Evolutionary conservation across 2,329 filamentous ascomycete species (phyloP).

Genomic region (Xylariaceae sp.): DNA sequence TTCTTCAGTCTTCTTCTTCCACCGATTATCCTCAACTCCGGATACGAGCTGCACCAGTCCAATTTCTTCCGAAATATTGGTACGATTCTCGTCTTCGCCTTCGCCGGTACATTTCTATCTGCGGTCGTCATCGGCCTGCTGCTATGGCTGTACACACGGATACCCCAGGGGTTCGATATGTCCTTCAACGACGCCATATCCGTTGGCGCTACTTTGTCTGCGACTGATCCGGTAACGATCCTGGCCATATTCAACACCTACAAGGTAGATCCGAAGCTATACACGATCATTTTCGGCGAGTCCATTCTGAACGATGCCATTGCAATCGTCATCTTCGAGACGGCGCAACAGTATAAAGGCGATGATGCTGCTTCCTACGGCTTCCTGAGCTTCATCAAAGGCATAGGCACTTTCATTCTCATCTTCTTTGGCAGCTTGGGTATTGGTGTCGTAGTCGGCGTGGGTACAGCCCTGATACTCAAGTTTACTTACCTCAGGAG

Average conservation of each 20-base stretch:
- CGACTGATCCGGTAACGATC: conserved; percentile 95
- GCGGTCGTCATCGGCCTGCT: conserved; percentile 89
- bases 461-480: conserved; percentile 77
- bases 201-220: conserved; percentile 90
- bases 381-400: conserved; percentile 79
- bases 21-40: conserved; percentile 93
- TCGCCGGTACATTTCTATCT: conserved; percentile 94
- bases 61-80: conserved; percentile 99
- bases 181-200: conserved; percentile 94
- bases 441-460: conserved; percentile 82
- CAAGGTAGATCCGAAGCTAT: conserved; percentile 97
- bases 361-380: conserved; percentile 67
- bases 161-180: conserved; percentile 79
- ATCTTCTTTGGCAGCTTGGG: conserved; percentile 93
- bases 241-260: conserved; percentile 98
- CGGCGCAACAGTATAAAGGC: conserved; percentile 84
- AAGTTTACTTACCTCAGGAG: conserved; percentile 93
- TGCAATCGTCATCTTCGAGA: conserved; percentile 97
- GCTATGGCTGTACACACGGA: conserved; percentile 80
- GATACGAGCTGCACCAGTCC: conserved; percentile 94
- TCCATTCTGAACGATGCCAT: conserved; percentile 98
- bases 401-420: conserved; percentile 87
- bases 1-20: conserved; percentile 99
- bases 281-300: conserved; percentile 98
- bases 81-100: conserved; percentile 94